These are phyloP conservation scores for Aurantiochytrium sp. DNA, from an alignment of 108 stramenopile species.

Conservation along the genomic window DNA sequence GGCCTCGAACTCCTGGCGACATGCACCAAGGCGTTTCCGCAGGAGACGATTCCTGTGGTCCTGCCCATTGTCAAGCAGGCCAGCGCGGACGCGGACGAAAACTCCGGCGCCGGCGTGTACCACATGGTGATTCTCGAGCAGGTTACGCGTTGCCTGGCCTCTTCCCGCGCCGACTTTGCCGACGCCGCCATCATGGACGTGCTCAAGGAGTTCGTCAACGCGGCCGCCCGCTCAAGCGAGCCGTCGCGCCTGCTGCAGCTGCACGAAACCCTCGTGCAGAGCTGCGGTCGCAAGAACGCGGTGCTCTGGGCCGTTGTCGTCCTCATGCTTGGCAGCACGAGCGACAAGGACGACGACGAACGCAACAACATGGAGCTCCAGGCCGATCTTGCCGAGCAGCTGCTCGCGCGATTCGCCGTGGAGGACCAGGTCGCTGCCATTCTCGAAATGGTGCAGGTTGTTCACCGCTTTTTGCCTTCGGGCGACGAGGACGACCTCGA, in stretches of 20 bases:
- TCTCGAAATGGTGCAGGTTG: neutral
- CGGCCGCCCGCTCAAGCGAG: neutral
- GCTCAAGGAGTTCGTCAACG: neutral
- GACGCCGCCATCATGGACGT: neutral
- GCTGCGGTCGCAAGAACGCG: neutral
- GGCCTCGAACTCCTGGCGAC: neutral
- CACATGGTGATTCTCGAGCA: slow-evolving; percentile 10
- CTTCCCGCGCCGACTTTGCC: neutral
- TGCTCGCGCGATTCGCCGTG: neutral
- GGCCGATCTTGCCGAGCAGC: neutral
- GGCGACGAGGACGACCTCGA: neutral
- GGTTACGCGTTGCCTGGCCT: neutral
- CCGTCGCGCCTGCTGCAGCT: neutral
- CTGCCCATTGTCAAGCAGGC: neutral
- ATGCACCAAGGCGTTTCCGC: neutral
- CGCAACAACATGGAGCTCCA: slow-evolving; percentile 23
- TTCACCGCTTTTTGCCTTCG: neutral
- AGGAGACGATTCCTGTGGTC: neutral
- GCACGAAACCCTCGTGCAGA: neutral
- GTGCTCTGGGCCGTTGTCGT: neutral
- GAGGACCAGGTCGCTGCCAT: neutral
- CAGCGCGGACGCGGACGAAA: neutral
- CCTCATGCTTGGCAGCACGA: neutral
- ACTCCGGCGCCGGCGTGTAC: no score
- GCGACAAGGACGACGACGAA: neutral